Evolutionary conservation across 1,284 basidiomycete species (phyloP).

Genomic region (Trichosporon faecale): DNA sequence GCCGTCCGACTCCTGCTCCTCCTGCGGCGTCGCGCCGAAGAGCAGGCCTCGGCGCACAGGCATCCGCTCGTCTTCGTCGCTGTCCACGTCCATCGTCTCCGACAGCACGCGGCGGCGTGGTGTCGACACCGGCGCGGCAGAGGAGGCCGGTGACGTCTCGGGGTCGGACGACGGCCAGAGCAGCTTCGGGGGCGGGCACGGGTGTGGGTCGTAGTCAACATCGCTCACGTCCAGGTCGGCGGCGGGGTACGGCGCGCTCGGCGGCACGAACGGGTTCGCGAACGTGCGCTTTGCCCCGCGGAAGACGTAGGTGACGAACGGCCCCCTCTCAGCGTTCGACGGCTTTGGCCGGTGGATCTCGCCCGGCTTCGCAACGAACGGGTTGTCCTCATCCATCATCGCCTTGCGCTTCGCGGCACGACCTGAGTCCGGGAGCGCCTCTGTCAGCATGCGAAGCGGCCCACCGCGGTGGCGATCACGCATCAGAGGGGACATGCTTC

Average conservation of each 20-base stretch:
- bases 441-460: slow-evolving; percentile 12
- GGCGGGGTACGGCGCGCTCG: slow-evolving; percentile 27
- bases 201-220: slow-evolving; percentile 43
- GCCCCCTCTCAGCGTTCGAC: slow-evolving; percentile 21
- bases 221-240: slow-evolving; percentile 36
- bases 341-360: slow-evolving; percentile 25
- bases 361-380: slow-evolving; percentile 42
- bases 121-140: slow-evolving; percentile 11
- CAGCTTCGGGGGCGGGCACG: slow-evolving; percentile 41
- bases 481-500: slow-evolving; percentile 19
- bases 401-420: slow-evolving; percentile 17
- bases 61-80: slow-evolving; percentile 10
- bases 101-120: neutral
- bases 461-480: neutral
- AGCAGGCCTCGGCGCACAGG: slow-evolving; percentile 20
- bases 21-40: slow-evolving; percentile 8
- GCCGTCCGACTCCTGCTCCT: neutral
- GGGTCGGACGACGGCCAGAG: slow-evolving; percentile 34
- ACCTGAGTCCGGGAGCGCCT: neutral
- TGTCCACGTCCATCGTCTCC: slow-evolving; percentile 9
- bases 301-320: slow-evolving; percentile 48
- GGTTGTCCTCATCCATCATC: slow-evolving; percentile 40
- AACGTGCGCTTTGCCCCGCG: slow-evolving; percentile 47
- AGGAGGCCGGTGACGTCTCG: neutral
- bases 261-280: slow-evolving; percentile 42